Percentiles rank a stretch among this genome's conserved stretches.
Evolutionary conservation across 2,329 filamentous ascomycete species (phyloP).

Genomic region (Paramyrothecium roridum): DNA sequence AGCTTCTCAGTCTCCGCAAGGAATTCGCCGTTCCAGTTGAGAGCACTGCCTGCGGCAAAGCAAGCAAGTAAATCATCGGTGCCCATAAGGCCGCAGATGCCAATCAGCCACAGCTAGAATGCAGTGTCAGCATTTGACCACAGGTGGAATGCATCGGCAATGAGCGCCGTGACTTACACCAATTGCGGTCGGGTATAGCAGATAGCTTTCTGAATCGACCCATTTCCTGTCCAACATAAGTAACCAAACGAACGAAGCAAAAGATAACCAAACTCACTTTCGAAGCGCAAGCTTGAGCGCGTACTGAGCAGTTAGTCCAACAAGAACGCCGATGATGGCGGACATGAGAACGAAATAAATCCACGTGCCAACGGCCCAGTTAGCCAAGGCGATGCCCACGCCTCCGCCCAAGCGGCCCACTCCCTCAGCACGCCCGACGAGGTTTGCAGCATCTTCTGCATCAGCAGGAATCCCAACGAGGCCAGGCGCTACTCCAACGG

Average conservation of each 20-base stretch:
- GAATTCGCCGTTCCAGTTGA: conserved; percentile 63
- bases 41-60: conserved; percentile 54
- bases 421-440: conserved; percentile 22
- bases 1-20: conserved; percentile 51
- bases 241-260: rapidly evolving
- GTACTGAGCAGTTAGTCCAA: conserved; percentile 45
- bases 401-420: conserved; percentile 52
- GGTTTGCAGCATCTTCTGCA: neutral
- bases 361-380: conserved; percentile 60
- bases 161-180: conserved; percentile 21
- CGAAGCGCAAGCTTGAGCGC: conserved; percentile 39
- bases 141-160: neutral
- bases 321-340: conserved; percentile 46
- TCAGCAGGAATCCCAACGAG: neutral
- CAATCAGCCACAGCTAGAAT: conserved; percentile 47
- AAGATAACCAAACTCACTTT: conserved; percentile 14
- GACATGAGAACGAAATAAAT: conserved; percentile 56
- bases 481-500: conserved; percentile 3
- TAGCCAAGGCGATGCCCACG: conserved; percentile 45
- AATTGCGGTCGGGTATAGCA: conserved; percentile 48
- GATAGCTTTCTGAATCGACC: conserved; percentile 53
- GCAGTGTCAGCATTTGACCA: neutral
- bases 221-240: conserved; percentile 36
- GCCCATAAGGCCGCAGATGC: conserved; percentile 54
- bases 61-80: conserved; percentile 60